phyloP scores from a whole-genome alignment of 1,284 basidiomycete genomes.

The Ceraceosorus guamensis region DNA sequence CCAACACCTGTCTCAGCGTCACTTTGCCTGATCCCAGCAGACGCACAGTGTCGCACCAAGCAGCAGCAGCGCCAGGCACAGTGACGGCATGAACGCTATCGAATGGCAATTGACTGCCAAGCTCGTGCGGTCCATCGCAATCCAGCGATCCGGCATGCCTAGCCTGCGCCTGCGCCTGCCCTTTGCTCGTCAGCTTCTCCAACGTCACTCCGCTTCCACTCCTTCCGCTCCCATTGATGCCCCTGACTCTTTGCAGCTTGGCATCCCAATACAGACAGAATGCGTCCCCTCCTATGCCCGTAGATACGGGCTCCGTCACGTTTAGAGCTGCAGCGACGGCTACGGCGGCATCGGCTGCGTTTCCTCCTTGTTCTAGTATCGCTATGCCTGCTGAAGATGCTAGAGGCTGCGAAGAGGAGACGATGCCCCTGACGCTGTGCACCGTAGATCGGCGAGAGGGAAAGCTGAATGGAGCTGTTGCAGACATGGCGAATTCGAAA shows the following conservation, averaged over 20 bases:
- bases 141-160: too few species aligned
- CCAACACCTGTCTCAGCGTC: conserved; percentile 70
- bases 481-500: too few species aligned
- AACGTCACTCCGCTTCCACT: conserved; percentile 65
- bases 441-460: conserved; percentile 36
- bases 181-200: conserved; percentile 64
- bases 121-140: too few species aligned
- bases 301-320: conserved; percentile 50
- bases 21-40: conserved; percentile 76
- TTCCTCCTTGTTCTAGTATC: conserved; percentile 79
- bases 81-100: conserved; percentile 71
- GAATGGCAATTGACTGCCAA: conserved; percentile 40
- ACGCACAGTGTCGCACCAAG: conserved; percentile 83
- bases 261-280: conserved; percentile 89
- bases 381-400: conserved; percentile 81
- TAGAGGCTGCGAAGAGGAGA: conserved; percentile 81
- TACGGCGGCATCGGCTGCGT: conserved; percentile 62
- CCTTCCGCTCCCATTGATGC: conserved; percentile 75
- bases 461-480: too few species aligned
- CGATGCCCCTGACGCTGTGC: conserved; percentile 66
- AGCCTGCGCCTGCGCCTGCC: conserved; percentile 61
- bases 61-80: conserved; percentile 84
- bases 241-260: conserved; percentile 68
- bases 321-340: conserved; percentile 81
- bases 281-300: conserved; percentile 64